A percentile compares a stretch with the other conserved stretches of the same genome.
phyloP scores from a whole-genome alignment of 2,329 filamentous ascomycete genomes.

The Tolypocladium inflatum region DNA sequence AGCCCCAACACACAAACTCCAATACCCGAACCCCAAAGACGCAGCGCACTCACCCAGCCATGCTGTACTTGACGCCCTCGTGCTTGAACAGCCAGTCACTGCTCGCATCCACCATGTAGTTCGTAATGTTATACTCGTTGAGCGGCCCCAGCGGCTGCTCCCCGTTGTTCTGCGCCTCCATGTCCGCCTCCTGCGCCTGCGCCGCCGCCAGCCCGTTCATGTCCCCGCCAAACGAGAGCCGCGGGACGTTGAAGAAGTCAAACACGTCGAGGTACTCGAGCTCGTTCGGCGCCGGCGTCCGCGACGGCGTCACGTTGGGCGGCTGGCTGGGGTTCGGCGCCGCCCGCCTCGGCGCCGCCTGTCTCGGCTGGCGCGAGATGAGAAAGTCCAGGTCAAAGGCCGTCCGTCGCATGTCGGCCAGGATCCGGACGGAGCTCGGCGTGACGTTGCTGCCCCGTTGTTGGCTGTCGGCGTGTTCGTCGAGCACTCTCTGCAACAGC shows the following conservation, averaged over 20 bases:
- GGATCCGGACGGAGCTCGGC: conserved; percentile 74
- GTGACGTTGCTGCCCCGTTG: conserved; percentile 65
- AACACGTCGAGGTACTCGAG: conserved; percentile 89
- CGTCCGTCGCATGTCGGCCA: conserved; percentile 85
- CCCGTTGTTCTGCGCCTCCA: conserved; percentile 17
- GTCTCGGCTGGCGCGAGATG: conserved; percentile 69
- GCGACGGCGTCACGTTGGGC: conserved; percentile 48
- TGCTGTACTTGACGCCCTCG: conserved; percentile 19
- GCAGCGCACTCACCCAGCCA: conserved; percentile 6
- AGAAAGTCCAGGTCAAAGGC: conserved; percentile 86
- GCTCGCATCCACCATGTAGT: conserved; percentile 66
- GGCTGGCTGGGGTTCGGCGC: conserved; percentile 30
- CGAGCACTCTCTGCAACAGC: conserved; percentile 72
- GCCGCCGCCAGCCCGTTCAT: conserved; percentile 11
- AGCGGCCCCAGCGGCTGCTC: conserved; percentile 17
- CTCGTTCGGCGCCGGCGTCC: conserved; percentile 69
- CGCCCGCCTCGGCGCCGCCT: conserved; percentile 15
- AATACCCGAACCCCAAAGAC: neutral
- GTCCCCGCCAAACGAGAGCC: conserved; percentile 46
- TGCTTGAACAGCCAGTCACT: conserved; percentile 67
- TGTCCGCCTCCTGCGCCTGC: conserved; percentile 12
- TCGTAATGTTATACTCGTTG: conserved; percentile 69
- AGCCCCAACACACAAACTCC: neutral
- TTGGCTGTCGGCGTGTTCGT: conserved; percentile 76
- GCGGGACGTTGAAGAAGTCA: conserved; percentile 87